Percentiles rank a stretch among this genome's conserved stretches.
Conservation (phyloP, 2,329 filamentous ascomycete genomes). For the Aspergillus amoenus region DNA sequence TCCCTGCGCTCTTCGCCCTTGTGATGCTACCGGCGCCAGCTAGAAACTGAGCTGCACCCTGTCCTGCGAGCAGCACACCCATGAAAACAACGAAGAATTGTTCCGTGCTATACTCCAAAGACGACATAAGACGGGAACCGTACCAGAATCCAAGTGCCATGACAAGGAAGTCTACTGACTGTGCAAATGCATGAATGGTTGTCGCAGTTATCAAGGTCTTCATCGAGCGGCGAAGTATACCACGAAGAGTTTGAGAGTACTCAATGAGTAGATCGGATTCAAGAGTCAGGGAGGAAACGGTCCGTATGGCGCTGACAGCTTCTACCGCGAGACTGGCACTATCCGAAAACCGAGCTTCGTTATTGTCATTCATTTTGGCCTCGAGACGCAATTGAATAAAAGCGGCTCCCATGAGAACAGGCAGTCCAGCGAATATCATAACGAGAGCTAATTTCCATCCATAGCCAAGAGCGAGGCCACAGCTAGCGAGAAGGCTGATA, state of each 20-base stretch:
- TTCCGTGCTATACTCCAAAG: constrained; percentile 36
- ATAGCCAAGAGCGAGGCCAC: constrained; percentile 47
- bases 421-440: constrained; percentile 47
- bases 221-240: constrained; percentile 22
- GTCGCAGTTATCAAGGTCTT: constrained; percentile 24
- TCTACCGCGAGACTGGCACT: constrained; percentile 47
- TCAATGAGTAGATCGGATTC: constrained; percentile 39
- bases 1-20: constrained; percentile 38
- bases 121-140: constrained; percentile 21
- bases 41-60: constrained; percentile 25
- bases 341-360: constrained; percentile 38
- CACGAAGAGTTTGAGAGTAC: constrained; percentile 24
- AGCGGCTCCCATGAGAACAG: constrained; percentile 48
- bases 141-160: constrained; percentile 32
- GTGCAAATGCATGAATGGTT: constrained; percentile 28
- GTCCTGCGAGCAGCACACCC: constrained; percentile 40
- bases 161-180: constrained; percentile 27
- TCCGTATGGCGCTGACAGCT: constrained; percentile 48
- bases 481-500: constrained; percentile 48
- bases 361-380: constrained; percentile 21
- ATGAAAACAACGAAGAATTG: constrained; percentile 47
- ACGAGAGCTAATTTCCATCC: constrained; percentile 55
- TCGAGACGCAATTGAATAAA: constrained; percentile 52
- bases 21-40: constrained; percentile 17
- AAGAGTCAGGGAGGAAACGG: constrained; percentile 48